phyloP scores from a whole-genome alignment of 441 rosid species.

The Gossypium davidsonii region DNA sequence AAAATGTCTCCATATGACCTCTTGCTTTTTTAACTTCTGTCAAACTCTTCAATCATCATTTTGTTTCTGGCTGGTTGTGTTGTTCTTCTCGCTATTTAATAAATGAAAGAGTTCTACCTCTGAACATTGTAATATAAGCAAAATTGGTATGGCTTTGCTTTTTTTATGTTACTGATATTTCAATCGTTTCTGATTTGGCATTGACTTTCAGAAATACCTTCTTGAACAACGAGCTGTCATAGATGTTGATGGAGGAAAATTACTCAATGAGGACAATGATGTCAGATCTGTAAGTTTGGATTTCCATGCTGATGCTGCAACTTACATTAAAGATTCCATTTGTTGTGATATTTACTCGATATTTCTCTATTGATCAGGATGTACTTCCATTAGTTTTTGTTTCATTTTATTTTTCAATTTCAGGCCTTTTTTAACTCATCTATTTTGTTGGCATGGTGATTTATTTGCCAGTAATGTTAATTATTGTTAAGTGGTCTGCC shows the following conservation, averaged over 20 bases:
- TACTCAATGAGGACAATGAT: constrained; percentile 92
- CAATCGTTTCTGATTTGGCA: constrained; percentile 14
- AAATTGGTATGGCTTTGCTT: neutral
- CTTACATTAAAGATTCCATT: neutral
- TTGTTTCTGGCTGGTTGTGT: neutral
- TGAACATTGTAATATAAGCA: neutral
- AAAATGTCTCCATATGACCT: neutral
- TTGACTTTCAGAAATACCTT: constrained; percentile 61
- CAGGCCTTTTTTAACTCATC: neutral
- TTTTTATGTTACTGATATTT: constrained; percentile 12
- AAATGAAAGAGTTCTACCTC: neutral
- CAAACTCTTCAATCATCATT: neutral
- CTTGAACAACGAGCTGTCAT: constrained; percentile 87
- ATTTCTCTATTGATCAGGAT: neutral
- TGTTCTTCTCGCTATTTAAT: neutral
- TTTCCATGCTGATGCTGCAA: constrained; percentile 16
- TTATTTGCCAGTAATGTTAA: neutral
- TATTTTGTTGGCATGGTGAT: neutral
- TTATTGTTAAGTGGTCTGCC: neutral
- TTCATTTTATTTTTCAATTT: neutral
- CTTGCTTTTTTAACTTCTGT: constrained; percentile 1
- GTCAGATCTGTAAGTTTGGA: constrained; percentile 80
- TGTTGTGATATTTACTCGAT: neutral
- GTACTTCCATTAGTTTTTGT: neutral
- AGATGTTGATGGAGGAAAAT: constrained; percentile 75